These are phyloP conservation scores for Aspergillus brunneoviolaceus DNA, from an alignment of 2,329 filamentous ascomycete genomes.

Conservation along the genomic window DNA sequence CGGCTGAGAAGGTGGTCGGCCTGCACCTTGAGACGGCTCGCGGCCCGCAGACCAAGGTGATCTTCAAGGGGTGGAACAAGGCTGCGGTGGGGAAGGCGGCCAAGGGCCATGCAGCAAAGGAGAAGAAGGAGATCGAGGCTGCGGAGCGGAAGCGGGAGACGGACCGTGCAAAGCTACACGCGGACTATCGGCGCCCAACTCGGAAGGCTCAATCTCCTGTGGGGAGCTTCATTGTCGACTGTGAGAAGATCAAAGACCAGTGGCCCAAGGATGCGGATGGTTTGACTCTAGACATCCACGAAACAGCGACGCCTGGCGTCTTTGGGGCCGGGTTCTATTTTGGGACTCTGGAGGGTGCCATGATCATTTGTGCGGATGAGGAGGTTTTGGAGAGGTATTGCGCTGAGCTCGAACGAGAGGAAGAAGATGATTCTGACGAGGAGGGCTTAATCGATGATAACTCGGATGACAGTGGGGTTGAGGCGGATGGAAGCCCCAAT, in stretches of 20 bases:
- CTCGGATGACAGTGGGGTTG: neutral
- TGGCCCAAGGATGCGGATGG: neutral
- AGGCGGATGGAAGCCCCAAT: neutral
- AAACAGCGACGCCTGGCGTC: neutral
- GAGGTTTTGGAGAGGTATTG: slow-evolving; percentile 1
- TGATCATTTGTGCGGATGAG: neutral
- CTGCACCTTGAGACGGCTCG: slow-evolving; percentile 10
- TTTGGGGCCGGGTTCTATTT: slow-evolving; percentile 8
- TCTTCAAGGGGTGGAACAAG: slow-evolving; percentile 16
- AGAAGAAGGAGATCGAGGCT: neutral
- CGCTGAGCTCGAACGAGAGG: neutral
- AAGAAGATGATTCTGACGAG: neutral
- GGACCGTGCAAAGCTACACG: neutral
- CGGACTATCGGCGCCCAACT: neutral
- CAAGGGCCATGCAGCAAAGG: neutral
- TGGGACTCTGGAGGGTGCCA: slow-evolving; percentile 7
- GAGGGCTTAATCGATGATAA: neutral
- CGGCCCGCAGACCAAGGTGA: slow-evolving; percentile 8
- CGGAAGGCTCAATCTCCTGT: slow-evolving; percentile 1
- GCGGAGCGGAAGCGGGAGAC: neutral
- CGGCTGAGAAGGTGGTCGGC: slow-evolving; percentile 9
- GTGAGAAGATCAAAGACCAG: neutral
- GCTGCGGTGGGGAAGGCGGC: slow-evolving; percentile 7
- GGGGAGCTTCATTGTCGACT: slow-evolving; percentile 5
- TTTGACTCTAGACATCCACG: slow-evolving; percentile 1